Evolutionary conservation across 148 eudicot species (phyloP), one percentile per base, ranked within the genome.

Genomic region (Amaranthus hypochondriacus): DNA sequence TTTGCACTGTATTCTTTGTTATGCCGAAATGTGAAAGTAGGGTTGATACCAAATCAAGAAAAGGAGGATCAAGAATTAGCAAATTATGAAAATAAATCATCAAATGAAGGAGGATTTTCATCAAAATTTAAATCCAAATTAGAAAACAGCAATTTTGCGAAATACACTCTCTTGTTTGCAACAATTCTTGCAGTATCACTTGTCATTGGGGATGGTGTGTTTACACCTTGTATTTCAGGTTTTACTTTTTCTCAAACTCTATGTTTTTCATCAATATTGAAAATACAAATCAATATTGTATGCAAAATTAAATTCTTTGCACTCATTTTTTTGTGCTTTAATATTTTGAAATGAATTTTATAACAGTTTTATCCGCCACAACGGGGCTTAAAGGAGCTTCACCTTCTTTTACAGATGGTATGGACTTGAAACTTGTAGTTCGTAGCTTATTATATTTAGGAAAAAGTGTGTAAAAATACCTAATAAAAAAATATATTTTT

Each of bases 211-310:
- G 86, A 84, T 60, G 84, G 84, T 44, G 72, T 84, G n/a, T 84
- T 84, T 73, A 84, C 86, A 0, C 86, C 86, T 56, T 77, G 80
- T 52, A 80, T 84, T 52, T 84, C 86, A 67, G 86, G 86, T 83
- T 56, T 13, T 13, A 15, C 9, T 48, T 47, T 44, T 10, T 58
- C n/a, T 62, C 2, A 13, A 9, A 66, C 11, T 4, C 13, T 43
- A 49, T 66, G n/a, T 1, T 61, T 1, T 0, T 18, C 56, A 3
- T 3, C 46, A 5, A 5, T 62, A 12, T 28, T 28, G 44, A 28
- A 2, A 64, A 62, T 11, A 28, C 39, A 28, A 28, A 28, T 28
- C 1, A 28, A 28, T 28, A 28, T 28, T 28, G 39, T 28, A 28
- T 28, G 39, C 39, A 28, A 28, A 28, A 28, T 28, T 28, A 28